Evolutionary conservation across 2,329 filamentous ascomycete genomes (phyloP).

Genomic region (Colletotrichum sp.): DNA sequence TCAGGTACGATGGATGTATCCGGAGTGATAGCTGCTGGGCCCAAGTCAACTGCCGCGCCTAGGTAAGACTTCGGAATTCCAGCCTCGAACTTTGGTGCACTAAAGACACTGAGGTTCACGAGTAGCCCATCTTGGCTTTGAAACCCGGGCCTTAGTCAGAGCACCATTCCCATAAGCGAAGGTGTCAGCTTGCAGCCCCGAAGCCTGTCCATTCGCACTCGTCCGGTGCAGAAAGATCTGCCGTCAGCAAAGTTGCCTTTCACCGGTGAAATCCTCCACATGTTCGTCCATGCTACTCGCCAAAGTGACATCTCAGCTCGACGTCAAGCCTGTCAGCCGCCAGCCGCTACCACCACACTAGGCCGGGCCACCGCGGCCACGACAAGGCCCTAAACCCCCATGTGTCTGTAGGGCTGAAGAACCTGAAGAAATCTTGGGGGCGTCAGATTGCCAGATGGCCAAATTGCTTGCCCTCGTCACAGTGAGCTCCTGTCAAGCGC

Average conservation of each 20-base stretch:
- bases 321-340: background rate
- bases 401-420: slow-evolving; percentile 12
- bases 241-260: background rate
- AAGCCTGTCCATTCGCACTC: background rate
- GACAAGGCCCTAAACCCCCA: background rate
- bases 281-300: background rate
- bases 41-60: background rate
- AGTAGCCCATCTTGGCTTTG: background rate
- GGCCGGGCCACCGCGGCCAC: background rate
- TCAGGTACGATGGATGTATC: background rate
- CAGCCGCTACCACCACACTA: background rate
- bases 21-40: background rate
- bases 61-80: background rate
- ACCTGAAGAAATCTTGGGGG: background rate
- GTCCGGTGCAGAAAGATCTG: background rate
- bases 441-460: background rate
- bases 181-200: background rate
- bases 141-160: background rate
- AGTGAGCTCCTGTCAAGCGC: background rate
- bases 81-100: background rate
- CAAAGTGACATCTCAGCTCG: background rate
- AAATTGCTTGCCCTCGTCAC: background rate
- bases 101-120: background rate
- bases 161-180: background rate
- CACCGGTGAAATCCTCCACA: background rate